Evolutionary conservation across 2,329 filamentous ascomycete species (phyloP).

Genomic region (Sporothrix humicola): DNA sequence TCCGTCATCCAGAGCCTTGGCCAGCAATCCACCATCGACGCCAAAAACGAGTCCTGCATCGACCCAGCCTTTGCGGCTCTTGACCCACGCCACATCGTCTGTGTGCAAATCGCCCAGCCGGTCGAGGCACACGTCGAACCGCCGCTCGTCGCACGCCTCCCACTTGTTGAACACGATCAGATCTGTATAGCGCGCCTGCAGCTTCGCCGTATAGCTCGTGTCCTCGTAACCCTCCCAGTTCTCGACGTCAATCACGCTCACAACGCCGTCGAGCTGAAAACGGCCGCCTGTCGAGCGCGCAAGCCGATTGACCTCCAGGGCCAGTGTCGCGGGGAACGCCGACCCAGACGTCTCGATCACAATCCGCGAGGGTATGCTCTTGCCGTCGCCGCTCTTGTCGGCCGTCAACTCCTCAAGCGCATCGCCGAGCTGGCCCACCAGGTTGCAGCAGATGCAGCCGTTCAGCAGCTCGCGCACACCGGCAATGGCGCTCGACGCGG

Average conservation of each 20-base stretch:
- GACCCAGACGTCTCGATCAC: conserved; percentile 92
- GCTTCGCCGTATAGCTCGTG: conserved; percentile 83
- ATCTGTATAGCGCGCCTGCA: conserved; percentile 90
- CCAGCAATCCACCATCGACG: conserved; percentile 74
- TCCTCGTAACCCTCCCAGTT: conserved; percentile 95
- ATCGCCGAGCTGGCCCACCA: conserved; percentile 85
- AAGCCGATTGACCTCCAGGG: conserved; percentile 86
- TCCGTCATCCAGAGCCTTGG: conserved; percentile 52
- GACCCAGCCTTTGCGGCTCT: conserved; percentile 81
- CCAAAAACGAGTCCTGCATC: conserved; percentile 82
- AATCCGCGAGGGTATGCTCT: conserved; percentile 73
- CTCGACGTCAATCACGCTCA: conserved; percentile 90
- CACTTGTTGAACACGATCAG: conserved; percentile 93
- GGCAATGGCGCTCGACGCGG: conserved; percentile 78
- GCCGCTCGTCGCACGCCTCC: conserved; percentile 75
- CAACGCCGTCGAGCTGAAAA: conserved; percentile 83
- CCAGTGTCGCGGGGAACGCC: conserved; percentile 86
- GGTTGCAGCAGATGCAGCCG: conserved; percentile 98
- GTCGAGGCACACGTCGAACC: conserved; percentile 79
- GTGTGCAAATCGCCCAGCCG: conserved; percentile 76
- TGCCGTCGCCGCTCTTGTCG: conserved; percentile 4
- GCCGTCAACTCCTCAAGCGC: conserved; percentile 76
- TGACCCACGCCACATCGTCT: conserved; percentile 80
- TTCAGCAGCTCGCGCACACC: conserved; percentile 93
- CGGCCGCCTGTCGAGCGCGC: conserved; percentile 67